Conservation (phyloP, 176 grass and related monocot species). For the Carex scoparia region DNA sequence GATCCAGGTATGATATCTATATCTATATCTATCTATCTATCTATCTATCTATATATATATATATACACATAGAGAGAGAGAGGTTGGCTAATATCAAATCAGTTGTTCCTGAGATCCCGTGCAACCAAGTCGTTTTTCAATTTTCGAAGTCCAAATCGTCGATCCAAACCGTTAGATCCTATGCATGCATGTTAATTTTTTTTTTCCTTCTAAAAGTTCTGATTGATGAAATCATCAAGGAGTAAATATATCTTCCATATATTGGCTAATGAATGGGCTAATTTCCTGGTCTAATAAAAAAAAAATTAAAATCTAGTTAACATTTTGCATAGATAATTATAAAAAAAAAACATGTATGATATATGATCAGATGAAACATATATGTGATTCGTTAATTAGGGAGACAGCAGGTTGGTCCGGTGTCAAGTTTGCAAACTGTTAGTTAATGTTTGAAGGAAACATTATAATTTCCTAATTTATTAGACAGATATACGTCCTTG, state of each 20-base stretch:
- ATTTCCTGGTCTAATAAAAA: neutral
- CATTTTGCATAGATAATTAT: neutral
- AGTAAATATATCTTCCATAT: neutral
- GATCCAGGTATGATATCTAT: constrained; percentile 44
- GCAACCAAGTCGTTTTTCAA: too few species aligned
- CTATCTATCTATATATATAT: too few species aligned
- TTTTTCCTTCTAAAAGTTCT: neutral
- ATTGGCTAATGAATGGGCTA: neutral
- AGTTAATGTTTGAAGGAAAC: neutral
- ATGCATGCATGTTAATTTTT: neutral
- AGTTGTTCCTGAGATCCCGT: too few species aligned
- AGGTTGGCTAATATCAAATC: too few species aligned
- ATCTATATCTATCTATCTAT: too few species aligned
- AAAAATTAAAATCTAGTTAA: neutral
- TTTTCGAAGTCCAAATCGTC: too few species aligned
- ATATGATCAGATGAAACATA: neutral
- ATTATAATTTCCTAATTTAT: neutral
- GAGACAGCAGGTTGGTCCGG: neutral
- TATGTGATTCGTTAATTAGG: too few species aligned
- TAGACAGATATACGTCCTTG: neutral
- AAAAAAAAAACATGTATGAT: neutral
- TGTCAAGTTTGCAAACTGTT: too few species aligned
- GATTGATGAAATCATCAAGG: neutral
- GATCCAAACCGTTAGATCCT: too few species aligned
- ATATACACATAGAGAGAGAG: too few species aligned